A percentile compares a stretch with the other conserved stretches of the same genome.
These are phyloP conservation scores for Trichothecium sympodiale DNA, from an alignment of 2,329 filamentous ascomycete species.

Conservation along the genomic window DNA sequence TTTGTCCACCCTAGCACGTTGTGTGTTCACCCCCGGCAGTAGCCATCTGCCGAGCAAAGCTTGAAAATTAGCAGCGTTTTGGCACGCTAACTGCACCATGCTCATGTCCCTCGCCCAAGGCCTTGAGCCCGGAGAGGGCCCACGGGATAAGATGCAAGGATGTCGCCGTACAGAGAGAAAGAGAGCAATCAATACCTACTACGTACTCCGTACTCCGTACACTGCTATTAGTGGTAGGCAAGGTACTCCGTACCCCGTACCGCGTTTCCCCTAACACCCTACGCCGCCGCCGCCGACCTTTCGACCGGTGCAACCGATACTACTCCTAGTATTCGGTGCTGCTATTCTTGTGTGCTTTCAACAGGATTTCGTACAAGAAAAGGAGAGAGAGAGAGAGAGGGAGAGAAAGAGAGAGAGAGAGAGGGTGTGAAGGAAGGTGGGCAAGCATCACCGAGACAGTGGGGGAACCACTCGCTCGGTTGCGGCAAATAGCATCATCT, in stretches of 20 bases:
- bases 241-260: too few species aligned
- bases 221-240: too few species aligned
- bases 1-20: conserved; percentile 1
- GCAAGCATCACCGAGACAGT: not conserved
- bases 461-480: too few species aligned
- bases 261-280: too few species aligned
- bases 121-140: not conserved
- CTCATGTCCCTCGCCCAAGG: not conserved
- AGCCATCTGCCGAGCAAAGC: conserved; percentile 16
- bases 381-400: not conserved
- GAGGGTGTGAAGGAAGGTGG: not conserved
- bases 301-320: too few species aligned
- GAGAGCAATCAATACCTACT: not conserved
- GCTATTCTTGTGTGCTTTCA: too few species aligned
- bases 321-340: too few species aligned
- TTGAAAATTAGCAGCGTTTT: conserved; percentile 10
- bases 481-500: too few species aligned
- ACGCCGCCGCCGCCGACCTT: too few species aligned
- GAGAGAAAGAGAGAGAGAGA: not conserved
- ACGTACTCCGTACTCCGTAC: not conserved
- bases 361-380: too few species aligned
- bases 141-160: not conserved
- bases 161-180: too few species aligned
- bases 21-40: conserved; percentile 7
- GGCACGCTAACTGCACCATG: not conserved